Evolutionary conservation across 2,329 filamentous ascomycete species (phyloP).

Genomic region (Fusarium chaquense): DNA sequence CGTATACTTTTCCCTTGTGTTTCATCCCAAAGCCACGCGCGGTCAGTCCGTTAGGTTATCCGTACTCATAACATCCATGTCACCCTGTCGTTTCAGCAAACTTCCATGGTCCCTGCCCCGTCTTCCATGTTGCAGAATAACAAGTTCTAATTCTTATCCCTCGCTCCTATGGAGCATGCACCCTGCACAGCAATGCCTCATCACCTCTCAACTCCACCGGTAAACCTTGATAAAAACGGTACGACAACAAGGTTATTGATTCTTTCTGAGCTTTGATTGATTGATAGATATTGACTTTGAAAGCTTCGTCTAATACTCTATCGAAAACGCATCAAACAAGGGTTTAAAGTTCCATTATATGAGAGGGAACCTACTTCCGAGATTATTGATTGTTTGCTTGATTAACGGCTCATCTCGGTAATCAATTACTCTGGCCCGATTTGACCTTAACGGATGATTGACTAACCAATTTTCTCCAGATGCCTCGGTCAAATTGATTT

Average conservation of each 20-base stretch:
- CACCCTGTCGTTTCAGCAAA: slow-evolving; percentile 39
- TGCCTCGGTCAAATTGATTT: slow-evolving; percentile 1
- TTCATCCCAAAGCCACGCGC: slow-evolving; percentile 28
- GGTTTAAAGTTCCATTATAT: slow-evolving; percentile 12
- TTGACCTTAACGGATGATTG: slow-evolving; percentile 22
- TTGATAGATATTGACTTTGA: slow-evolving; percentile 8
- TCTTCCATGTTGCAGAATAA: slow-evolving; percentile 38
- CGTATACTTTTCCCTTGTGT: slow-evolving; percentile 5
- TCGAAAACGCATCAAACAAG: slow-evolving; percentile 30
- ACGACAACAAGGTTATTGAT: neutral
- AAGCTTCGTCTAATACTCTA: slow-evolving; percentile 19
- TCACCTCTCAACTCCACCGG: slow-evolving; percentile 17
- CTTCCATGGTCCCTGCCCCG: slow-evolving; percentile 28
- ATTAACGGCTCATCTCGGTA: slow-evolving; percentile 30
- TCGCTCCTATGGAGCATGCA: slow-evolving; percentile 19
- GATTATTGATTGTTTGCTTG: neutral
- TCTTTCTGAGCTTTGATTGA: slow-evolving; percentile 7
- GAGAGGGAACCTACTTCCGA: neutral
- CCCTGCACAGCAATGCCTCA: neutral
- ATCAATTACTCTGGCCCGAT: slow-evolving; percentile 21
- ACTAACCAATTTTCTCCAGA: slow-evolving; percentile 19
- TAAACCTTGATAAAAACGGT: neutral
- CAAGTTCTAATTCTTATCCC: slow-evolving; percentile 19
- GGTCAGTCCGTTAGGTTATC: slow-evolving; percentile 21
- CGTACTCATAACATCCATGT: neutral